Base-by-base conservation (phyloP, 352 stramenopile genomes). In the Phytophthora podocarpi region DNA sequence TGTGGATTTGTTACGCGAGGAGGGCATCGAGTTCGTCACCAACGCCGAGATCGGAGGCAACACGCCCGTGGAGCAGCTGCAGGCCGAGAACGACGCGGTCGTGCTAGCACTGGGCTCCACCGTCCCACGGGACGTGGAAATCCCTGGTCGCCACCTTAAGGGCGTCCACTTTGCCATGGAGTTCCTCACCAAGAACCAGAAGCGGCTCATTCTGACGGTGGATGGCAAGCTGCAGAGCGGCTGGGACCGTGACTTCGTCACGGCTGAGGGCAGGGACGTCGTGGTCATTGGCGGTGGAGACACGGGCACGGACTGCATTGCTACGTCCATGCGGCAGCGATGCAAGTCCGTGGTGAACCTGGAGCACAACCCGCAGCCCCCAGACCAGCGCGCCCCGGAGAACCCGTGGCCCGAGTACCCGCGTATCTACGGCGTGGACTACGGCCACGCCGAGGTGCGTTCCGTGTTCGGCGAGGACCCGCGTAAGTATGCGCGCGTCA, bases 401-500 rank as follows among this genome's bases (percentile, higher is more conserved):
- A 99, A 99, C 80, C 97, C 96, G 43, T 99, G 97, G 97, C 97
- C 96, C 3, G 90, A 99, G 75, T 99, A 97, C 90, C 97, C 97
- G 47, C 96, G 97, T 59, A 92, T 99, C 37, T 98, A 96, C 78
- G 94, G 96, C 53, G 87, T 98, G n/a, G 97, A 99, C 72, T 99
- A 99, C 59, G 96, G 97, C 40, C 97, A 99, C 80, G 95, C 91
- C 30, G 97, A 99, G 86, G 95, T 98, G 30, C 78, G 78, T 15
- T 76, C 79, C 1, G 70, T 99, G 86, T 96, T 97, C 76, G 70
- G 93, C 81, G 56, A 97, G 73, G 95, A 99, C 89, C 88, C 88
- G 32, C 79, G 88, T 11, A 71, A 84, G 59, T 96, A 94, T 67
- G 70, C 73, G n/a, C 64, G 78, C 35, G 74, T 89, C 39, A 96